phyloP scores from a whole-genome alignment of 1,139 yeast genomes.

The Candida sojae region DNA sequence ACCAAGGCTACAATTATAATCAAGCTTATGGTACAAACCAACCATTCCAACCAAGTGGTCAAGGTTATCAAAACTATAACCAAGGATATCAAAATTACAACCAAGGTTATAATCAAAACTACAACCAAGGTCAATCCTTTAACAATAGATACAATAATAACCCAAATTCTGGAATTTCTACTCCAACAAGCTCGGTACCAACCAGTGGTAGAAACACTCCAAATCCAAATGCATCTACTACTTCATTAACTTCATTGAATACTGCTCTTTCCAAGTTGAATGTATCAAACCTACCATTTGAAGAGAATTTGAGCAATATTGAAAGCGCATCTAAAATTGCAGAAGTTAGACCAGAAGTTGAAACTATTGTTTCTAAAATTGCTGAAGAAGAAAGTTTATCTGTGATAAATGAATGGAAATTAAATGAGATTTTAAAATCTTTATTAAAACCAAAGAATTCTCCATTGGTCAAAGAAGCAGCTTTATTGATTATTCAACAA shows the following conservation, averaged over 20 bases:
- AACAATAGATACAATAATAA: constrained; percentile 9
- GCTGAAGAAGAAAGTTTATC: constrained; percentile 45
- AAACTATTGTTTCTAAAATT: constrained; percentile 52
- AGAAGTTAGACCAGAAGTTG: constrained; percentile 66
- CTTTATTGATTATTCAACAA: constrained; percentile 66
- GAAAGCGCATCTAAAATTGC: constrained; percentile 59
- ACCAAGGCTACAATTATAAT: constrained; percentile 3
- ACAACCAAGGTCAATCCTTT: constrained; percentile 12
- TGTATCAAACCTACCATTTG: constrained; percentile 63
- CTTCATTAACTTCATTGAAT: constrained; percentile 71
- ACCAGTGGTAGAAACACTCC: constrained; percentile 45
- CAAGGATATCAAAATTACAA: constrained; percentile 3
- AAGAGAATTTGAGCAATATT: constrained; percentile 56
- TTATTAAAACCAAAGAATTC: constrained; percentile 75
- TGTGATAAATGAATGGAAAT: constrained; percentile 63
- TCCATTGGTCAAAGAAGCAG: constrained; percentile 73
- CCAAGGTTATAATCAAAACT: constrained; percentile 14
- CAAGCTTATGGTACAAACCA: constrained; percentile 4
- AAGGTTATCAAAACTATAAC: constrained; percentile 5
- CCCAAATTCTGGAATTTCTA: constrained; percentile 17
- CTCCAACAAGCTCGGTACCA: constrained; percentile 40
- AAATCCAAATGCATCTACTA: constrained; percentile 50
- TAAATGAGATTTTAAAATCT: constrained; percentile 62
- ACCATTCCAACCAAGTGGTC: constrained; percentile 7
- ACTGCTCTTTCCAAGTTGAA: constrained; percentile 68